Evolutionary conservation across 805 yeast species (phyloP).

Genomic region (Wickerhamomyces bisporus): DNA sequence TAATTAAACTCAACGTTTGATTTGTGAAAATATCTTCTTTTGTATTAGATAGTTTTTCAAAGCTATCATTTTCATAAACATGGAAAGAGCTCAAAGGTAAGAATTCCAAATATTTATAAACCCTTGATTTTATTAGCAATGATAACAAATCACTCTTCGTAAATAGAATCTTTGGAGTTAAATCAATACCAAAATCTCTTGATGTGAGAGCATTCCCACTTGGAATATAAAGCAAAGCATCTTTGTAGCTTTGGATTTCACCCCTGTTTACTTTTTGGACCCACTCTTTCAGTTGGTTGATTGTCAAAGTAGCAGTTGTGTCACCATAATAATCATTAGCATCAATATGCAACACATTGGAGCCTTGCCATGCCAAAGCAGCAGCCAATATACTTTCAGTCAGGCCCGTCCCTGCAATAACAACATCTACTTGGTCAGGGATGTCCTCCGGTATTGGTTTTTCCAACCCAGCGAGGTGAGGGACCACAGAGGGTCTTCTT

Average conservation of each 20-base stretch:
- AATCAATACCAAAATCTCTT: conserved; percentile 80
- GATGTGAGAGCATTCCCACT: conserved; percentile 43
- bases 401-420: conserved; percentile 90
- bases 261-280: conserved; percentile 57
- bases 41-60: conserved; percentile 79
- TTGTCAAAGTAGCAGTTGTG: conserved; percentile 74
- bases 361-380: conserved; percentile 97
- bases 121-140: conserved; percentile 76
- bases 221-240: conserved; percentile 80
- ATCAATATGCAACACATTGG: conserved; percentile 88
- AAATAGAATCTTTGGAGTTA: conserved; percentile 82
- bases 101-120: conserved; percentile 87
- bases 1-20: conserved; percentile 64
- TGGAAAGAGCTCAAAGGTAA: conserved; percentile 86
- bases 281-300: conserved; percentile 85
- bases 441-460: conserved; percentile 57
- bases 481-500: conserved; percentile 39
- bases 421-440: conserved; percentile 78
- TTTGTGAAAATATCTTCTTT: conserved; percentile 93
- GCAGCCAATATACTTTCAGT: conserved; percentile 88
- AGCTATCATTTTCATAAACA: conserved; percentile 87
- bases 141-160: conserved; percentile 85
- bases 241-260: conserved; percentile 38
- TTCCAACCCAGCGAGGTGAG: conserved; percentile 73
- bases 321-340: conserved; percentile 85